These are phyloP conservation scores for Paraphoma chrysanthemicola DNA, from an alignment of 2,329 filamentous ascomycete species.

Conservation along the genomic window DNA sequence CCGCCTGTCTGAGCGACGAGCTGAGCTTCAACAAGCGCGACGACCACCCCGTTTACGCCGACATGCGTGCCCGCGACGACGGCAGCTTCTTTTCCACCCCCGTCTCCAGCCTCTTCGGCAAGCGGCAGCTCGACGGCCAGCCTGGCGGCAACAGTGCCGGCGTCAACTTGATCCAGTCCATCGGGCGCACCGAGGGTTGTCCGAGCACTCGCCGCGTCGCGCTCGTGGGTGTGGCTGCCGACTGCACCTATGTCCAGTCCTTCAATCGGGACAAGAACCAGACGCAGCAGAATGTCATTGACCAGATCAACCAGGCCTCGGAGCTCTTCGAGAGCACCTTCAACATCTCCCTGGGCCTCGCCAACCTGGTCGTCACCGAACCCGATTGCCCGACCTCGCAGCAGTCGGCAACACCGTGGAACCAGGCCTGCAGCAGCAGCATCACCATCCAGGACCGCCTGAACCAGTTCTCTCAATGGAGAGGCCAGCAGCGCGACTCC, in stretches of 20 bases:
- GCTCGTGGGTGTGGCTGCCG: slow-evolving; percentile 87
- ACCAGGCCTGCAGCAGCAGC: slow-evolving; percentile 71
- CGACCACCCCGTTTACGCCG: slow-evolving; percentile 69
- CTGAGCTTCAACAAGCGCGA: slow-evolving; percentile 79
- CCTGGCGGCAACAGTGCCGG: slow-evolving; percentile 77
- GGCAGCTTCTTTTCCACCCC: slow-evolving; percentile 65
- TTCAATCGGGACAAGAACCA: slow-evolving; percentile 76
- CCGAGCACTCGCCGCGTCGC: slow-evolving; percentile 90
- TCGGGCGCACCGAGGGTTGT: slow-evolving; percentile 85
- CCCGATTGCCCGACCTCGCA: slow-evolving; percentile 75
- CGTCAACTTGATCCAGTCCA: slow-evolving; percentile 77
- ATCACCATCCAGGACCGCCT: slow-evolving; percentile 77
- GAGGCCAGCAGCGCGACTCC: slow-evolving; percentile 75
- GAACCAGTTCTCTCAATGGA: slow-evolving; percentile 88
- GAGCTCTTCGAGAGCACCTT: slow-evolving; percentile 88
- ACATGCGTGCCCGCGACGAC: slow-evolving; percentile 61
- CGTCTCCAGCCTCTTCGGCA: slow-evolving; percentile 72
- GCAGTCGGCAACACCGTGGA: slow-evolving; percentile 78
- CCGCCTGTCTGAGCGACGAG: slow-evolving; percentile 74
- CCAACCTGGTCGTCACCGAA: slow-evolving; percentile 81
- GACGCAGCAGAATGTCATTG: slow-evolving; percentile 79
- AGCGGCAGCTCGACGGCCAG: slow-evolving; percentile 70
- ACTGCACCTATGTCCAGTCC: slow-evolving; percentile 82
- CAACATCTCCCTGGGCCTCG: slow-evolving; percentile 91
- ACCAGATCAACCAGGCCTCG: slow-evolving; percentile 84